Evolutionary conservation across 2,329 filamentous ascomycete species (phyloP).

Genomic region (Myriosclerotinia duriaeana): DNA sequence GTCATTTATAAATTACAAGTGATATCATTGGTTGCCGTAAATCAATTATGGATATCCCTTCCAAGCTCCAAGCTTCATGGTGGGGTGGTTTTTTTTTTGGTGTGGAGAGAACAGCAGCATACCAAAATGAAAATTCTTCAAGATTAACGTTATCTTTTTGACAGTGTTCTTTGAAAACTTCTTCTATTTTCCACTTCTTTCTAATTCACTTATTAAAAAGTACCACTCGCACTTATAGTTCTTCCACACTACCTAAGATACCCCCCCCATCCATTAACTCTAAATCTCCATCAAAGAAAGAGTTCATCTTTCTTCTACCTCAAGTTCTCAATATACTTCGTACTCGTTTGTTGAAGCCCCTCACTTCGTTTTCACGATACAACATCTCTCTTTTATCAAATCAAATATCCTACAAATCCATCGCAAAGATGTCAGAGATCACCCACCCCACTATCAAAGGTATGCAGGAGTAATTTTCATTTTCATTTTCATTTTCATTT

Average conservation of each 20-base stretch:
- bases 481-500: no score
- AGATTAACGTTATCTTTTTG: no score
- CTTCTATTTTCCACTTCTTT: no score
- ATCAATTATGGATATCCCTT: no score
- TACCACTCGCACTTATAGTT: neutral
- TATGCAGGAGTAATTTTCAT: conserved; percentile 43
- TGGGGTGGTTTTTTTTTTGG: no score
- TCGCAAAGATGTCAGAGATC: conserved; percentile 51
- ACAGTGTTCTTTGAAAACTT: no score
- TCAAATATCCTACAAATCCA: conserved; percentile 1
- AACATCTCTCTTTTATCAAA: neutral
- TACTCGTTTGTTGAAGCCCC: neutral
- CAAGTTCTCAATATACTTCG: conserved; percentile 12
- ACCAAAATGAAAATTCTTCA: no score
- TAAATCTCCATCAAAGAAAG: neutral
- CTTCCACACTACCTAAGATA: conserved; percentile 3
- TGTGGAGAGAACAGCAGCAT: no score
- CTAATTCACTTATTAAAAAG: neutral
- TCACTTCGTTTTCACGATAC: neutral
- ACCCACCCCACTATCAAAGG: conserved; percentile 59
- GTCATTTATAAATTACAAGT: no score
- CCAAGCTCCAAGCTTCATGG: no score
- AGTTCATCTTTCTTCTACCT: neutral
- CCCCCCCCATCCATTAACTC: neutral
- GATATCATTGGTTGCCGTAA: no score